These are phyloP conservation scores for Pseudogymnoascus sp. DNA, from an alignment of 2,329 filamentous ascomycete species.

Conservation along the genomic window DNA sequence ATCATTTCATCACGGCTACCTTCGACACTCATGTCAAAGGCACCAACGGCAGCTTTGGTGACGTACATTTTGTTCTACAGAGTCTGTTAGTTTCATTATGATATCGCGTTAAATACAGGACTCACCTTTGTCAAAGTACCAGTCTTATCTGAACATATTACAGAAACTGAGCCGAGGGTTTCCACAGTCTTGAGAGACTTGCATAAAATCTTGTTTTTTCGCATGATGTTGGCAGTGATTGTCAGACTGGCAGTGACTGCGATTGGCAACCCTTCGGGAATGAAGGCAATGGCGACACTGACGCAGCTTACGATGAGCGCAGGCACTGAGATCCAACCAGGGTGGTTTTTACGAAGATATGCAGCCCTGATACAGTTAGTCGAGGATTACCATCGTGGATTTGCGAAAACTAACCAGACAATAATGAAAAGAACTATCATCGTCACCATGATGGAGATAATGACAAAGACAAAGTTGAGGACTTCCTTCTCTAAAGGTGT, in stretches of 20 bases:
- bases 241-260: slow-evolving; percentile 65
- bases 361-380: slow-evolving; percentile 36
- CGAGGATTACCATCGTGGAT: slow-evolving; percentile 17
- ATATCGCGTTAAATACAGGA: slow-evolving; percentile 26
- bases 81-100: slow-evolving; percentile 11
- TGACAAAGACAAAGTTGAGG: slow-evolving; percentile 64
- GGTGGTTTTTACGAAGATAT: slow-evolving; percentile 62
- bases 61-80: slow-evolving; percentile 64
- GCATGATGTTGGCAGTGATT: slow-evolving; percentile 71
- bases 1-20: slow-evolving; percentile 42
- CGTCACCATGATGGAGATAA: slow-evolving; percentile 59
- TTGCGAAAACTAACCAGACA: slow-evolving; percentile 51
- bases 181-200: slow-evolving; percentile 76
- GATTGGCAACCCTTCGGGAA: slow-evolving; percentile 68
- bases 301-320: slow-evolving; percentile 69
- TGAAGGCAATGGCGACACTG: slow-evolving; percentile 66
- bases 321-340: slow-evolving; percentile 65
- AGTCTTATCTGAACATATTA: slow-evolving; percentile 73
- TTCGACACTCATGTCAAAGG: slow-evolving; percentile 39
- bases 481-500: slow-evolving; percentile 69
- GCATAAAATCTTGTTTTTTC: slow-evolving; percentile 69
- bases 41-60: slow-evolving; percentile 59
- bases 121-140: slow-evolving; percentile 53
- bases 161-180: slow-evolving; percentile 65
- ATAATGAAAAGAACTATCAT: slow-evolving; percentile 61